A percentile compares a stretch with the other conserved stretches of the same genome.
Conservation (phyloP, 2,329 filamentous ascomycete genomes). For the Pestalotiopsis sp. region DNA sequence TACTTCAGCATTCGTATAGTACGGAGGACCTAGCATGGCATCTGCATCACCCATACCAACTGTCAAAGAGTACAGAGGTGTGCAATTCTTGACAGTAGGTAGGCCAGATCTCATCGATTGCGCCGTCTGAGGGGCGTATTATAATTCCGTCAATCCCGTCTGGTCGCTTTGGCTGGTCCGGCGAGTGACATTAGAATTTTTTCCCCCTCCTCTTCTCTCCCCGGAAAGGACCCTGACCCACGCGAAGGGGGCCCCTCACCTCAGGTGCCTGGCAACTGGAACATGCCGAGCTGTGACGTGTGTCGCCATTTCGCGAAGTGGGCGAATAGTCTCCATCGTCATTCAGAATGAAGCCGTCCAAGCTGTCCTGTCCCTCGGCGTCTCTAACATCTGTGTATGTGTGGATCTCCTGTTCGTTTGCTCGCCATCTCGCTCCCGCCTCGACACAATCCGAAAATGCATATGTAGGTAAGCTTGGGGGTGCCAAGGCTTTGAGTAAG, state of each 20-base stretch:
- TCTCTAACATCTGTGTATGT: too few species aligned
- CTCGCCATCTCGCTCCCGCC: too few species aligned
- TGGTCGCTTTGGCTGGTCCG: background rate
- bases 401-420: too few species aligned
- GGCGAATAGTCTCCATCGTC: background rate
- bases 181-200: background rate
- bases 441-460: background rate
- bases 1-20: background rate
- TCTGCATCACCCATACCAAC: background rate
- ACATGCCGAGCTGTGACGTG: slow-evolving; percentile 8
- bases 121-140: background rate
- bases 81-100: too few species aligned
- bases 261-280: background rate
- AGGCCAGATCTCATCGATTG: background rate
- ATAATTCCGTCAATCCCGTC: background rate
- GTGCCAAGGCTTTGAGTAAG: background rate
- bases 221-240: slow-evolving; percentile 4
- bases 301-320: background rate
- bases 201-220: background rate
- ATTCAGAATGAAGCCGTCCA: background rate
- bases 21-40: background rate
- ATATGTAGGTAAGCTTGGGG: background rate
- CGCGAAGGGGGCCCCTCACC: slow-evolving; percentile 5
- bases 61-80: too few species aligned
- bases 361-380: background rate